Evolutionary conservation across 225 moss, liverwort and hornwort genomes (phyloP).

Genomic region (Bryoerythrophyllum caledonicum): DNA sequence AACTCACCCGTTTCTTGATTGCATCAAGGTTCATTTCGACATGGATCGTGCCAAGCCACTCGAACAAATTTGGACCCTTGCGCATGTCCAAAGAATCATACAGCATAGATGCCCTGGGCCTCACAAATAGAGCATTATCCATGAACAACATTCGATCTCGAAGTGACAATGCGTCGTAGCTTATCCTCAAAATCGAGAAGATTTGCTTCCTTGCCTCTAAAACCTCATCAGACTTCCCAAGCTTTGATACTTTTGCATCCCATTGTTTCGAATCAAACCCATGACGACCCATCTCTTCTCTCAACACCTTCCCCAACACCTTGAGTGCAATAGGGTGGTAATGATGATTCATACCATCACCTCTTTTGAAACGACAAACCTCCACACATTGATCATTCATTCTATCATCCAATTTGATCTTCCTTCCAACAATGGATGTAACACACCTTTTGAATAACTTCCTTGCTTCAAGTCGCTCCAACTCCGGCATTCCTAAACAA

Average conservation of each 20-base stretch:
- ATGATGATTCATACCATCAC: not conserved
- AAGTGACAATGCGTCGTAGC: not conserved
- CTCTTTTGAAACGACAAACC: not conserved
- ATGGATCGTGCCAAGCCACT: constrained; percentile 13
- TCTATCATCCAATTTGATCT: not conserved
- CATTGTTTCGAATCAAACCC: not conserved
- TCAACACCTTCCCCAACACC: not conserved
- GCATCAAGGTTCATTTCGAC: not conserved
- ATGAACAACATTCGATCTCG: constrained; percentile 1
- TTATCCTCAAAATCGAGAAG: not conserved
- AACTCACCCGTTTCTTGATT: not conserved
- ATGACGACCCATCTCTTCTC: not conserved
- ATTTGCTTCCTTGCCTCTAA: not conserved
- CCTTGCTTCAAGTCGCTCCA: not conserved
- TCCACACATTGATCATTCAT: not conserved
- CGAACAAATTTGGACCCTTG: not conserved
- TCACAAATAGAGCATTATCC: not conserved
- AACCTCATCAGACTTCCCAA: not conserved
- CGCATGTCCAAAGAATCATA: not conserved
- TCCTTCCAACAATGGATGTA: not conserved
- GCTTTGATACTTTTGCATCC: not conserved
- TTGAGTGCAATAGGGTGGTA: not conserved
- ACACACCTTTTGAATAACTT: not conserved
- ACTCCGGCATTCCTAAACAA: not conserved
- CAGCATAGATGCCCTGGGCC: accelerated